Percentiles rank a stretch among this genome's conserved stretches.
Conservation (phyloP, 306 rosid species). For the Betula pendula region DNA sequence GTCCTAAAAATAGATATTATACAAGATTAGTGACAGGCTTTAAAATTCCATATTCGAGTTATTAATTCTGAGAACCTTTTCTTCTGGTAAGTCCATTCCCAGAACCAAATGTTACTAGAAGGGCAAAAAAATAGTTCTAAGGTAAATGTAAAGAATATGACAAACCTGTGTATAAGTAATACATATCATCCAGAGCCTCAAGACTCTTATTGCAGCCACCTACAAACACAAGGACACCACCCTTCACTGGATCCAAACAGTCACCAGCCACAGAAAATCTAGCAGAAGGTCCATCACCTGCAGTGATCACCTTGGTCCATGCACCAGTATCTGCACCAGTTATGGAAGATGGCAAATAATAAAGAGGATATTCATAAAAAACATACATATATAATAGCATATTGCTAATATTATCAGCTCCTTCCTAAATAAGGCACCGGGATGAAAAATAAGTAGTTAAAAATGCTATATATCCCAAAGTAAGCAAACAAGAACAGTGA, state of each 20-base stretch:
- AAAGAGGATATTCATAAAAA: constrained; percentile 19
- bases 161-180: constrained; percentile 85
- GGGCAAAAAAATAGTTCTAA: background rate
- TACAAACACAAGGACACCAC: constrained; percentile 82
- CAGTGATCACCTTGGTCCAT: constrained; percentile 72
- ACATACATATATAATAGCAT: constrained; percentile 20
- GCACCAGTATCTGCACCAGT: constrained; percentile 70
- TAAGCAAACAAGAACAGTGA: background rate
- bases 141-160: constrained; percentile 12
- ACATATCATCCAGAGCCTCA: constrained; percentile 94
- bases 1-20: constrained; percentile 54
- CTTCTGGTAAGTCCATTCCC: background rate
- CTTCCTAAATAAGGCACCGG: constrained; percentile 14
- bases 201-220: constrained; percentile 98
- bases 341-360: constrained; percentile 26
- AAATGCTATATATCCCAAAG: background rate
- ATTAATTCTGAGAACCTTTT: constrained; percentile 23
- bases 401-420: background rate
- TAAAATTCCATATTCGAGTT: constrained; percentile 12
- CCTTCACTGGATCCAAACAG: constrained; percentile 76
- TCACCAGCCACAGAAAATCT: constrained; percentile 97
- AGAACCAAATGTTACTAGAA: background rate
- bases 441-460: constrained; percentile 6
- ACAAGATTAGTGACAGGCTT: constrained; percentile 27
- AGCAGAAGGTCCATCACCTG: constrained; percentile 76